Evolutionary conservation across 2,329 filamentous ascomycete genomes (phyloP).

Genomic region (Drechslerella stenobrocha): DNA sequence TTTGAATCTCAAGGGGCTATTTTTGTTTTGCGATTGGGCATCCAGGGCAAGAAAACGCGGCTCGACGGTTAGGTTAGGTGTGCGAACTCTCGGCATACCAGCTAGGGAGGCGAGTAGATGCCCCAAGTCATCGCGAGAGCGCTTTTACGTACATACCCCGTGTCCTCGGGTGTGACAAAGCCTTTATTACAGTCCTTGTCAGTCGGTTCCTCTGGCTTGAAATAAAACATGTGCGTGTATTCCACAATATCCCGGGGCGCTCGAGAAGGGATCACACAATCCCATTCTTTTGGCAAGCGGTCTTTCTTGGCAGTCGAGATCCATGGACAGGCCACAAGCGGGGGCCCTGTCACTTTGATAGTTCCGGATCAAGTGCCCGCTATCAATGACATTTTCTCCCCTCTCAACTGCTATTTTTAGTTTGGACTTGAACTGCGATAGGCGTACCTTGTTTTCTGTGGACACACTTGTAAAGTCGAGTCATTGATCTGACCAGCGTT

Average conservation of each 20-base stretch:
- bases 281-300: conserved; percentile 27
- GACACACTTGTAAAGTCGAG: conserved; percentile 1
- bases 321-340: conserved; percentile 15
- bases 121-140: not conserved
- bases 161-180: no score
- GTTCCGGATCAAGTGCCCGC: conserved; percentile 24
- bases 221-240: conserved; percentile 3
- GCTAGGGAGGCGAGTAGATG: not conserved
- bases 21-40: conserved; percentile 5
- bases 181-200: no score
- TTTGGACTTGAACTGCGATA: conserved; percentile 7
- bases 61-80: not conserved
- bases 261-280: conserved; percentile 23
- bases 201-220: no score
- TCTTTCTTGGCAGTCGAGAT: conserved; percentile 23
- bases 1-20: not conserved
- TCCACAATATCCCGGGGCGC: conserved; percentile 9
- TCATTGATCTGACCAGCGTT: conserved; percentile 5
- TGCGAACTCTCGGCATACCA: not conserved
- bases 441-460: conserved; percentile 3
- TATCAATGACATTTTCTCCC: conserved; percentile 7
- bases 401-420: conserved; percentile 36
- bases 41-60: not conserved
- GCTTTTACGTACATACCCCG: not conserved
- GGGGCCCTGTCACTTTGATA: conserved; percentile 9